Evolutionary conservation across 169 alveolate genomes (phyloP).

Genomic region (Perkinsus olseni): DNA sequence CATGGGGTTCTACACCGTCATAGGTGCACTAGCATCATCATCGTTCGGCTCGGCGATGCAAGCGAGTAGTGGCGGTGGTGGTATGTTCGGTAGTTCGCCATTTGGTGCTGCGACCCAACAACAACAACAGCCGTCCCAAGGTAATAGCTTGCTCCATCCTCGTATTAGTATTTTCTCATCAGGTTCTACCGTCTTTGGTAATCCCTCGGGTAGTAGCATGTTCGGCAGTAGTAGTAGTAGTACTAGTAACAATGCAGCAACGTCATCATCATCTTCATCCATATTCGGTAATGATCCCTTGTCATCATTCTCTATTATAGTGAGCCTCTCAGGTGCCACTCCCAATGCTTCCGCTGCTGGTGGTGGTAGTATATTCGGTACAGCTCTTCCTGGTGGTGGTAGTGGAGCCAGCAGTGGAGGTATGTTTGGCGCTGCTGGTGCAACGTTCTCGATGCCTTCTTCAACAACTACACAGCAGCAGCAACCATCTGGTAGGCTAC

Average conservation of each 20-base stretch:
- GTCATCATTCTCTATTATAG: not conserved
- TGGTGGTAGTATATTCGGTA: not conserved
- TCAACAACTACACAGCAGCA: not conserved
- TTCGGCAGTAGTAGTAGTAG: not conserved
- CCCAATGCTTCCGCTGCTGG: not conserved
- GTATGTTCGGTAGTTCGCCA: not conserved
- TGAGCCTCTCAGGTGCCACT: not conserved
- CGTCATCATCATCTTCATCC: not conserved
- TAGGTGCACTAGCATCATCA: not conserved
- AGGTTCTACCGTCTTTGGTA: not conserved
- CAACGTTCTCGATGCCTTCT: not conserved
- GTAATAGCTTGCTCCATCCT: not conserved
- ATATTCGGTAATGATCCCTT: not conserved
- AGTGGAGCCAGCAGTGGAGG: not conserved
- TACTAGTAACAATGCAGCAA: not conserved
- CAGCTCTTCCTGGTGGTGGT: not conserved
- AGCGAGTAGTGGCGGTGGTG: not conserved
- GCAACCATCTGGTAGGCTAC: not conserved
- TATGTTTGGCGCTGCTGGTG: not conserved
- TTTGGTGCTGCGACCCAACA: too few species aligned
- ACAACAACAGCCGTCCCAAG: not conserved
- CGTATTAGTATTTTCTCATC: not conserved
- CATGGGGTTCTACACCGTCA: not conserved
- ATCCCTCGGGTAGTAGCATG: not conserved
- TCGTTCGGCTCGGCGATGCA: not conserved